Base-by-base conservation (phyloP, 805 yeast genomes). In the Hanseniaspora meyeri region DNA sequence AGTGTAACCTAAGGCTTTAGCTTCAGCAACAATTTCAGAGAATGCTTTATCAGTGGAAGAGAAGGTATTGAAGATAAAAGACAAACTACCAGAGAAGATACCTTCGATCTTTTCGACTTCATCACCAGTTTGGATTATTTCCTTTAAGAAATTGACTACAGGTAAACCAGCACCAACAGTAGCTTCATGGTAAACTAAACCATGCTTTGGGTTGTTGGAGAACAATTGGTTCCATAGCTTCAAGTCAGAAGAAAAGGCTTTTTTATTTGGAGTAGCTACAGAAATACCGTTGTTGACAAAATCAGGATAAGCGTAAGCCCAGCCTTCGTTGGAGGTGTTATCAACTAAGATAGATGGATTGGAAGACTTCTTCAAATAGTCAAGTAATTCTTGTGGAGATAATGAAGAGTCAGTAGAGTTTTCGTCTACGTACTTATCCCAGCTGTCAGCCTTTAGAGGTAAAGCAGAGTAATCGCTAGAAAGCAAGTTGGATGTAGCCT, bases 131-230 rank as follows among this genome's bases (percentile, higher is more conserved):
- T 80, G 78, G 45, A 93, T 77, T 72, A 91, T 77, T 69, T 93
- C 98, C 66, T 82, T 86, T 66, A 93, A 74, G 52, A 96, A 85
- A 49, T 88, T 83, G 64, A 93, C 83, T 60, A 93, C 81, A 59
- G 99, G 99, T 69, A 93, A 77, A 58, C 97, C 99, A 45, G 99
- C 99, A 67, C 97, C 97, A 58, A 93, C 97, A 8, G 97, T 88
- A 51, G 98, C 95, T 76, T 93, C 99, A 67, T 93, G 98, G 76
- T 89, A 91, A 47, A 89, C 95, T 60, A 91, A 76, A 51, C 82
- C 82, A 48, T 77, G 75, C 39, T 74, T 73, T 49, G 78, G 75
- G 42, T 73, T 71, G 40, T 74, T 76, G 38, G 85, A 77, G 64
- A 87, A 87, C 56, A 93, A 80, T 52, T 77, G 76, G 57, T 87